Evolutionary conservation across 2,329 filamentous ascomycete genomes (phyloP).

Genomic region (Colletotrichum endophyticum): DNA sequence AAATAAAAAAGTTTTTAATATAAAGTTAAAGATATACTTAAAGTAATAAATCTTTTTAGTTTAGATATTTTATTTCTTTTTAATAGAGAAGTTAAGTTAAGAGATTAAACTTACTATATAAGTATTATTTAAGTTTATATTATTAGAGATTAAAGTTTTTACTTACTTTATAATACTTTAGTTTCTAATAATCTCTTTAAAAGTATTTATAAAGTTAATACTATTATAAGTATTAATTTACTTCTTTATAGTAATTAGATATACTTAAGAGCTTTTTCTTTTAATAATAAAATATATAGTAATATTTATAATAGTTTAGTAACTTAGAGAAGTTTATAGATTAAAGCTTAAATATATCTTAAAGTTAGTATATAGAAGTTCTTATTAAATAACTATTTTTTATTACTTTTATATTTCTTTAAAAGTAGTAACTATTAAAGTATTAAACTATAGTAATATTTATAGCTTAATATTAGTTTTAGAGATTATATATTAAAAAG

Average conservation of each 20-base stretch:
- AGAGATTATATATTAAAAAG: no score
- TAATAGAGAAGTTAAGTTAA: background rate
- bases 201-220: background rate
- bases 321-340: background rate
- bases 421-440: no score
- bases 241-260: background rate
- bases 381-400: no score
- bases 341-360: background rate
- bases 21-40: background rate
- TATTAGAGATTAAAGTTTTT: background rate
- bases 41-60: background rate
- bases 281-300: background rate
- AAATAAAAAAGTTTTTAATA: background rate
- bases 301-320: background rate
- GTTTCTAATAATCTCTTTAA: background rate
- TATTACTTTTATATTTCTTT: no score
- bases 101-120: background rate
- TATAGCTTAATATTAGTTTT: no score
- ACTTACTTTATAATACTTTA: background rate
- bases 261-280: fast-evolving
- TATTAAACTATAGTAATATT: no score
- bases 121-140: background rate
- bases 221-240: background rate
- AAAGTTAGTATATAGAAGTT: no score
- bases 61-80: background rate